Base-by-base conservation (phyloP, 352 stramenopile genomes). In the Thraustochytrium striatum region DNA sequence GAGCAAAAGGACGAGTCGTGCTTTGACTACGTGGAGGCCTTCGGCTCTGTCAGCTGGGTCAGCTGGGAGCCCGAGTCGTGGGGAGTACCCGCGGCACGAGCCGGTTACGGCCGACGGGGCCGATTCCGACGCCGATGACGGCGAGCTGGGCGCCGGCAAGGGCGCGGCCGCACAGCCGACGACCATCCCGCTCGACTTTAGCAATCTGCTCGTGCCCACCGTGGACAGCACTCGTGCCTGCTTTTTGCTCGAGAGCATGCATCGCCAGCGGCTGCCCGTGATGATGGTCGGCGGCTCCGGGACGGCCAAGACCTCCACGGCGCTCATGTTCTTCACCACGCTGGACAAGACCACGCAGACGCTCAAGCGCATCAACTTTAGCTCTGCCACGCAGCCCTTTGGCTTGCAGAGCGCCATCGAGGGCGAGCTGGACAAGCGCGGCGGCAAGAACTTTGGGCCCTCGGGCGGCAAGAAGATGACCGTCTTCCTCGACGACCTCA, bases 391-490 rank as follows among this genome's bases (percentile, higher is more conserved):
- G 32, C 98, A 94, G 9, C 90, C 94, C 30, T 97, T 96, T 79
- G 98, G 98, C 93, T 98, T 97, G 81, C 96, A 99, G 82, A 97
- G 94, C 57, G 91, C 93, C 0, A 95, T 99, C 58, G 96, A 99
- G 84, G 91, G 92, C n/a, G 93, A 98, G 73, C 87, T 99, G 13
- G 96, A 99, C 78, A 99, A 99, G 85, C 91, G 95, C 47, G 95
- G 95, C 38, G 95, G 95, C 13, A 98, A 98, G 85, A 98, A 95
- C 75, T 99, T 98, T 83, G 95, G 96, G 36, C 95, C 96, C 41
- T 94, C 95, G 3, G 94, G 95, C 61, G 94, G 94, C 21, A 98
- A 98, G 86, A 97, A 97, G 81, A 98, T 99, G 95, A 98, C 94
- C 0, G 94, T 99, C 11, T 99, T 99, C 81, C 89, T 99, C 25